A percentile compares a stretch with the other conserved stretches of the same genome.
These are phyloP conservation scores for Podaxis sp. DNA, from an alignment of 768 basidiomycete genomes.

Conservation along the genomic window DNA sequence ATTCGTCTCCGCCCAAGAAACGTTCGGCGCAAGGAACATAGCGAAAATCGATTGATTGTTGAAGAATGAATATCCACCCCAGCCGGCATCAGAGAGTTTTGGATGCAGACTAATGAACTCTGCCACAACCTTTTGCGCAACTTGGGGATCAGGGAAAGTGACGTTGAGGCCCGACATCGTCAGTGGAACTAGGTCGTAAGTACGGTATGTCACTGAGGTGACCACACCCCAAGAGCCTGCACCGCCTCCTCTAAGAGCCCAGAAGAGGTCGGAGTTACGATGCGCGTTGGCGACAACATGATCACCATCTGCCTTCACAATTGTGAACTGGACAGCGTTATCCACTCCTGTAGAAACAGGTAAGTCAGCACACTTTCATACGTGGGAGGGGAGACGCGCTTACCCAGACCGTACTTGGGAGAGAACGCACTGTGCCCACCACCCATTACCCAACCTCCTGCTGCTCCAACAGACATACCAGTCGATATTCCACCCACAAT, in stretches of 20 bases:
- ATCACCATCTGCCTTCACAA: slow-evolving; percentile 42
- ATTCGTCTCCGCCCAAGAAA: slow-evolving; percentile 32
- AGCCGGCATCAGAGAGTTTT: slow-evolving; percentile 38
- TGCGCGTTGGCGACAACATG: slow-evolving; percentile 37
- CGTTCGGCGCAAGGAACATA: slow-evolving; percentile 32
- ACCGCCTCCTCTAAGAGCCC: slow-evolving; percentile 51
- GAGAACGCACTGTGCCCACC: slow-evolving; percentile 43
- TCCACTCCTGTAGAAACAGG: slow-evolving; percentile 35
- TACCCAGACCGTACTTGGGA: slow-evolving; percentile 42
- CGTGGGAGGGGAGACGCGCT: slow-evolving; percentile 36
- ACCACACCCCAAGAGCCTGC: slow-evolving; percentile 51
- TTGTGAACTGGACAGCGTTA: slow-evolving; percentile 42
- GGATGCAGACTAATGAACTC: slow-evolving; percentile 34
- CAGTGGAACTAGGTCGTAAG: slow-evolving; percentile 36
- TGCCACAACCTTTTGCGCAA: slow-evolving; percentile 27
- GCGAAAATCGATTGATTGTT: slow-evolving; percentile 17
- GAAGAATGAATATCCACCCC: slow-evolving; percentile 37
- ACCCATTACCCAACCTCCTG: slow-evolving; percentile 48
- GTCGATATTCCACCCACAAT: slow-evolving; percentile 44
- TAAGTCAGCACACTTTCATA: not conserved
- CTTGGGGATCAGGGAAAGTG: slow-evolving; percentile 28
- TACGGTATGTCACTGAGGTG: slow-evolving; percentile 44
- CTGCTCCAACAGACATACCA: slow-evolving; percentile 42
- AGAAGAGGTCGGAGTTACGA: slow-evolving; percentile 46
- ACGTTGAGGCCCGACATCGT: slow-evolving; percentile 23